Percentiles rank a stretch among this genome's conserved stretches.
phyloP scores from a whole-genome alignment of 352 stramenopile genomes.

The Aphanomyces astaci region DNA sequence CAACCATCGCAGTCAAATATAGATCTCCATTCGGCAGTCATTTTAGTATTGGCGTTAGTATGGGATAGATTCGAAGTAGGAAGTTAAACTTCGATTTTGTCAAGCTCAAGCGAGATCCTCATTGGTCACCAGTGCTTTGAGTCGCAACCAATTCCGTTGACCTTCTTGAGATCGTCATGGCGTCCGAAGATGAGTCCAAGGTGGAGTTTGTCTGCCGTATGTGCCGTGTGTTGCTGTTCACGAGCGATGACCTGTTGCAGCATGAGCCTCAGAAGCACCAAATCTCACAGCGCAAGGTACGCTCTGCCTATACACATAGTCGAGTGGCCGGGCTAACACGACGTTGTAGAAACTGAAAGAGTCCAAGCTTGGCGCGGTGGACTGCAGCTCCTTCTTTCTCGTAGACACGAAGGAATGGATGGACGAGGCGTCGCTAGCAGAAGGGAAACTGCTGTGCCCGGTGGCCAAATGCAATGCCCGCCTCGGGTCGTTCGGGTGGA shows the following conservation, averaged over 20 bases:
- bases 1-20: too few species aligned
- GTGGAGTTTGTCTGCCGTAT: slow-evolving; percentile 57
- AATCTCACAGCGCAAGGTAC: slow-evolving; percentile 49
- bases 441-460: slow-evolving; percentile 69
- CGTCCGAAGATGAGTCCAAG: not conserved
- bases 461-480: slow-evolving; percentile 60
- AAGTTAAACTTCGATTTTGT: not conserved
- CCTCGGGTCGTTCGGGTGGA: slow-evolving; percentile 62
- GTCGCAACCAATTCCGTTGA: not conserved
- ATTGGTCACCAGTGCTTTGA: not conserved
- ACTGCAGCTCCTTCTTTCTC: slow-evolving; percentile 67
- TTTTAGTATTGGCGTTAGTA: too few species aligned
- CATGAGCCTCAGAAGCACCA: slow-evolving; percentile 59
- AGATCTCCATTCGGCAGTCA: too few species aligned
- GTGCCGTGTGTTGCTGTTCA: slow-evolving; percentile 63
- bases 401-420: slow-evolving; percentile 63
- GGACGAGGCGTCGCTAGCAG: slow-evolving; percentile 45
- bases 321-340: not conserved
- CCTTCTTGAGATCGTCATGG: slow-evolving; percentile 9
- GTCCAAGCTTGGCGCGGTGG: slow-evolving; percentile 37
- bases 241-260: slow-evolving; percentile 40
- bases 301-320: not conserved
- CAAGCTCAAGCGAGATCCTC: not conserved
- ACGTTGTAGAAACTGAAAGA: slow-evolving; percentile 54
- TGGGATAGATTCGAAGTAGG: not conserved